phyloP scores from a whole-genome alignment of 2,329 filamentous ascomycete genomes.

The Scedosporium dehoogii region DNA sequence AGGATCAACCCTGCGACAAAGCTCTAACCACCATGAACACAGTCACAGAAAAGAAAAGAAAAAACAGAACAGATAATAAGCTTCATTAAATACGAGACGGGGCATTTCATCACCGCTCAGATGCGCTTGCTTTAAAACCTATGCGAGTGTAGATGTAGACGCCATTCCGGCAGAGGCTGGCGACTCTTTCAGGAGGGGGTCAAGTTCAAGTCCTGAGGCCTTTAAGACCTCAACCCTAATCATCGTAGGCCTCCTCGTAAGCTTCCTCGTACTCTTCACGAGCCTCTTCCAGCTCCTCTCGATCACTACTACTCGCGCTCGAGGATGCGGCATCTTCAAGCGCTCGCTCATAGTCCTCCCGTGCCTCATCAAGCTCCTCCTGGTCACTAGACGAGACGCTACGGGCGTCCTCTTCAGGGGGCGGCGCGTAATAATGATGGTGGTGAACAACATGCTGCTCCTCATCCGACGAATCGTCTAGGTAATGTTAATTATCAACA shows the following conservation, averaged over 20 bases:
- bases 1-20: no score
- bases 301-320: constrained; percentile 39
- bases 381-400: constrained; percentile 32
- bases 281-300: constrained; percentile 42
- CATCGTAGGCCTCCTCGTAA: constrained; percentile 32
- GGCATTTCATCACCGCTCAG: no score
- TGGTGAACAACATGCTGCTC: neutral
- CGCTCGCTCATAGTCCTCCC: constrained; percentile 33
- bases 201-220: no score
- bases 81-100: no score
- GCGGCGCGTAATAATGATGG: constrained; percentile 15
- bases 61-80: no score
- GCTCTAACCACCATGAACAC: no score
- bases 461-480: constrained; percentile 12
- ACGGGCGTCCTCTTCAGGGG: constrained; percentile 29
- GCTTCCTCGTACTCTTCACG: constrained; percentile 39
- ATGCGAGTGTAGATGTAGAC: no score
- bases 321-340: constrained; percentile 27
- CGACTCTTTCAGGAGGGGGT: no score
- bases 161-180: no score
- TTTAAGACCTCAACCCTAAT: neutral
- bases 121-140: no score
- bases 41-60: no score
- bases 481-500: constrained; percentile 13
- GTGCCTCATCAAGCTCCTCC: constrained; percentile 30